phyloP scores from a whole-genome alignment of 208 protist species.

The Strigomonas galati region DNA sequence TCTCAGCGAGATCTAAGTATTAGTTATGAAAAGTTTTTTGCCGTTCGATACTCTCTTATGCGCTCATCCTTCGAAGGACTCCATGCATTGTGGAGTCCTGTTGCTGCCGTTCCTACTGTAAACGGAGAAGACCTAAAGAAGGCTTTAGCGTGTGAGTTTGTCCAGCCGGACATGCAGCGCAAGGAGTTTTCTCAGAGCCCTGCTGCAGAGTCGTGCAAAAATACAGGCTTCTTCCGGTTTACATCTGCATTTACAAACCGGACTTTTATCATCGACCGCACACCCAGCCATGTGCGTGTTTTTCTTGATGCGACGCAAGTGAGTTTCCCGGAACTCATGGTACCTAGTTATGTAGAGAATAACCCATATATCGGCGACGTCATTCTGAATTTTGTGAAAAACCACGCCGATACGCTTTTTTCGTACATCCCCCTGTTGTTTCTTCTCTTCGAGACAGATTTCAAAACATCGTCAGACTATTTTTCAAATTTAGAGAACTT shows the following conservation, averaged over 20 bases:
- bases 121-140: conserved; percentile 7
- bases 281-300: conserved; percentile 19
- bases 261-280: conserved; percentile 29
- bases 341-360: conserved; percentile 13
- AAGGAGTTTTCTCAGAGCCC: neutral
- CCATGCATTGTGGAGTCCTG: conserved; percentile 18
- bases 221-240: conserved; percentile 18
- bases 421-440: conserved; percentile 38
- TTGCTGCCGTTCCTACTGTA: neutral
- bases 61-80: conserved; percentile 20
- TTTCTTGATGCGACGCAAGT: conserved; percentile 28
- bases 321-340: conserved; percentile 45
- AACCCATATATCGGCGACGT: neutral
- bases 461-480: conserved; percentile 21
- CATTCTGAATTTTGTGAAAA: conserved; percentile 16
- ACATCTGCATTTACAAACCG: conserved; percentile 13
- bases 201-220: conserved; percentile 13
- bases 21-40: neutral
- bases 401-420: conserved; percentile 18
- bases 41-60: conserved; percentile 16
- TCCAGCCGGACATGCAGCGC: conserved; percentile 1
- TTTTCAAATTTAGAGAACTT: conserved; percentile 27
- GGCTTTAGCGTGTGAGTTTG: neutral
- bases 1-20: conserved; percentile 10
- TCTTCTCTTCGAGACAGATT: conserved; percentile 39